These are phyloP conservation scores for Wallacemonas sp. DNA, from an alignment of 208 protist genomes.

Conservation along the genomic window DNA sequence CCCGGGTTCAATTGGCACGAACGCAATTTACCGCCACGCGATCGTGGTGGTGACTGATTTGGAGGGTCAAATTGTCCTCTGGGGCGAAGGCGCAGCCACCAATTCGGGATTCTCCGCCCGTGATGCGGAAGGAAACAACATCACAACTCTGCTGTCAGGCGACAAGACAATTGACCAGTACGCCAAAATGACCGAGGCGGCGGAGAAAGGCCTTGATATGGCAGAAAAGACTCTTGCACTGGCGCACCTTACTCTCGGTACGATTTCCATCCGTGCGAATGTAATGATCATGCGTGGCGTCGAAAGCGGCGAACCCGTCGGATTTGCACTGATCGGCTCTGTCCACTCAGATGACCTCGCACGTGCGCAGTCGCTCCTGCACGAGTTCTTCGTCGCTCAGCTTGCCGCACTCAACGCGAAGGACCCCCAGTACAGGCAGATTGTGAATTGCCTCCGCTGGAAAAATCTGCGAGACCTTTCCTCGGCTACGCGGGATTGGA, in stretches of 20 bases:
- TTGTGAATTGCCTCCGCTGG: constrained; percentile 59
- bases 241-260: constrained; percentile 57
- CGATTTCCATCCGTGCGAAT: constrained; percentile 44
- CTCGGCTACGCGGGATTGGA: constrained; percentile 44
- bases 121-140: constrained; percentile 61
- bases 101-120: constrained; percentile 50
- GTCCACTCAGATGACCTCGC: constrained; percentile 51
- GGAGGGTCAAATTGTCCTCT: constrained; percentile 54
- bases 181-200: constrained; percentile 53
- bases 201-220: constrained; percentile 49
- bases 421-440: constrained; percentile 41
- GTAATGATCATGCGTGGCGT: constrained; percentile 41
- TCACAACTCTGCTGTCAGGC: constrained; percentile 60
- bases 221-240: constrained; percentile 44
- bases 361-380: constrained; percentile 48
- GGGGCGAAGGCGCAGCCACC: constrained; percentile 51
- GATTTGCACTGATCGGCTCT: constrained; percentile 57
- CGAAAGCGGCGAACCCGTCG: constrained; percentile 38
- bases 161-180: constrained; percentile 64
- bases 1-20: constrained; percentile 34
- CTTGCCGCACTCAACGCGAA: constrained; percentile 37
- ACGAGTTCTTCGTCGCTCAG: constrained; percentile 58
- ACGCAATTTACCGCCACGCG: constrained; percentile 41
- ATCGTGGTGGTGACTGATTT: constrained; percentile 54
- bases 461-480: constrained; percentile 63